Evolutionary conservation across 2,329 filamentous ascomycete genomes (phyloP).

Genomic region (Microcera coccophila): DNA sequence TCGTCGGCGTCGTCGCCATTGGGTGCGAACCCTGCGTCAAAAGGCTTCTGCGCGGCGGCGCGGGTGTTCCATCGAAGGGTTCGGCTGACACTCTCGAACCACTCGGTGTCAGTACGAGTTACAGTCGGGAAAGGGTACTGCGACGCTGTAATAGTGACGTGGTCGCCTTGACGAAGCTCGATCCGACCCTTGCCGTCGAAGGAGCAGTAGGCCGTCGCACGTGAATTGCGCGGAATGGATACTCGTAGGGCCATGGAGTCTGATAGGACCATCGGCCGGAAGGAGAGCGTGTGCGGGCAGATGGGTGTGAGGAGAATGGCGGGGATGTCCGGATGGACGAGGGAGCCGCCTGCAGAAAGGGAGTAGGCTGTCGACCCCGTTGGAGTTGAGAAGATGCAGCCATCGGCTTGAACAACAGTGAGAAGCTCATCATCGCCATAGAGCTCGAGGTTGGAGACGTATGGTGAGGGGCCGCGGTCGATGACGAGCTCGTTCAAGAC

Average conservation of each 20-base stretch:
- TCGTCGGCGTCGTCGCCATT: constrained; percentile 51
- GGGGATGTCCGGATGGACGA: constrained; percentile 95
- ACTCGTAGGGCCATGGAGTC: constrained; percentile 92
- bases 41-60: constrained; percentile 87
- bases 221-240: constrained; percentile 75
- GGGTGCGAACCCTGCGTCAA: constrained; percentile 51
- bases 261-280: constrained; percentile 95
- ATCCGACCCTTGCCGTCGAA: constrained; percentile 97
- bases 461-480: constrained; percentile 91
- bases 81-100: constrained; percentile 92
- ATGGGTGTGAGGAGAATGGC: constrained; percentile 96
- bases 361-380: constrained; percentile 95
- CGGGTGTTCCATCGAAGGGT: constrained; percentile 94
- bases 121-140: constrained; percentile 98
- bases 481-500: constrained; percentile 98
- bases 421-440: constrained; percentile 94
- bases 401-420: constrained; percentile 93
- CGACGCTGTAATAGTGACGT: constrained; percentile 91
- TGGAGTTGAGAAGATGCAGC: constrained; percentile 95
- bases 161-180: constrained; percentile 87
- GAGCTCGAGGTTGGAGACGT: constrained; percentile 93
- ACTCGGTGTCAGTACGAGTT: constrained; percentile 82
- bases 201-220: constrained; percentile 91
- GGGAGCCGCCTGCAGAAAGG: constrained; percentile 87
- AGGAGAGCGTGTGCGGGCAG: constrained; percentile 93